Evolutionary conservation across 1,284 basidiomycete species (phyloP).

Genomic region (Austroboletus niveus): DNA sequence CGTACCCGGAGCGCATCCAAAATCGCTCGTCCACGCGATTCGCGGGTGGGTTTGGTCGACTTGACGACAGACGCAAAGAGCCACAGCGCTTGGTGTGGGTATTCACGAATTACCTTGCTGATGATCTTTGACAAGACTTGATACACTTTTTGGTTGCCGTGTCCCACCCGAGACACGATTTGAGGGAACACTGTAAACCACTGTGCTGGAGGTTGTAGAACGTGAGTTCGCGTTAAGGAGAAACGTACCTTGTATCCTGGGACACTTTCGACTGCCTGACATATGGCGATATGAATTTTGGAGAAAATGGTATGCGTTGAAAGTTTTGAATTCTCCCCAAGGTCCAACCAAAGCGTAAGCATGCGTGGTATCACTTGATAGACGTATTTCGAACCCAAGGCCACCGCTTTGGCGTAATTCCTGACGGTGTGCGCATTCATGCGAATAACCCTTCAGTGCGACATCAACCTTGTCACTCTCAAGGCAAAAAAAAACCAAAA

Average conservation of each 20-base stretch:
- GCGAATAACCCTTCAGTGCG: conserved; percentile 45
- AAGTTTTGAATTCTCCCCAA: conserved; percentile 63
- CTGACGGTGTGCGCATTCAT: conserved; percentile 66
- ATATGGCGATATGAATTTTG: conserved; percentile 57
- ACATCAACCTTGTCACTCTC: not conserved
- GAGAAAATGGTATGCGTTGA: conserved; percentile 43
- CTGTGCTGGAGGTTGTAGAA: conserved; percentile 39
- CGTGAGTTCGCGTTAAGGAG: not conserved
- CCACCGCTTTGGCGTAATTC: conserved; percentile 75
- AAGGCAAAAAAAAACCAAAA: not conserved
- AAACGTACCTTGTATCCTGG: conserved; percentile 73
- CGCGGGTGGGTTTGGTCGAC: conserved; percentile 72
- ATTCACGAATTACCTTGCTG: conserved; percentile 69
- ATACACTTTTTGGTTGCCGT: conserved; percentile 72
- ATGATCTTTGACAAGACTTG: conserved; percentile 71
- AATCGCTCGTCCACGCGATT: conserved; percentile 62
- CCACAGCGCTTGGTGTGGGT: conserved; percentile 94
- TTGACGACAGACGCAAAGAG: conserved; percentile 87
- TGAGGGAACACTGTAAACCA: conserved; percentile 98
- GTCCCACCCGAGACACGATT: conserved; percentile 92
- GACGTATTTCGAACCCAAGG: conserved; percentile 90
- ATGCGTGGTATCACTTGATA: conserved; percentile 95
- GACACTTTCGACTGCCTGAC: conserved; percentile 54
- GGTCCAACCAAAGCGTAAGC: conserved; percentile 93
- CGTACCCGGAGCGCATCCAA: conserved; percentile 66